Conservation (phyloP, 2,329 filamentous ascomycete genomes). For the Clarireedia monteithiana region DNA sequence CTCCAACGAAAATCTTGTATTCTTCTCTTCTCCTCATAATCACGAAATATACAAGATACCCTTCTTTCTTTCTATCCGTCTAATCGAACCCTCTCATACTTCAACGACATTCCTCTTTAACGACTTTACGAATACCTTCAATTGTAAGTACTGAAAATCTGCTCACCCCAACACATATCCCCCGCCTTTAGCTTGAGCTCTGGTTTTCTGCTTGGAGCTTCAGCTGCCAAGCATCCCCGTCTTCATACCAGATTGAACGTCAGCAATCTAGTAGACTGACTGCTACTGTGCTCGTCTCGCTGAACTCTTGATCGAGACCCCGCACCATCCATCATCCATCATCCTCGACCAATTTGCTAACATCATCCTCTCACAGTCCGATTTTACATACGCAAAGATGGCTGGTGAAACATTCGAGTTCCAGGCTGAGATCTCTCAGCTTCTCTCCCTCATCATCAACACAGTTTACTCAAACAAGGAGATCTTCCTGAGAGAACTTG, state of each 20-base stretch:
- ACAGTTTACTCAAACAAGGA: constrained; percentile 99
- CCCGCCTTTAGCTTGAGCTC: neutral
- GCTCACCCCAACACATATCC: neutral
- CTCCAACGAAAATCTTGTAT: neutral
- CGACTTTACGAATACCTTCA: constrained; percentile 7
- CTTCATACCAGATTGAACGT: too few species aligned
- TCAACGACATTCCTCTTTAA: neutral
- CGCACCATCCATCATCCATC: neutral
- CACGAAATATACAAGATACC: constrained; percentile 7
- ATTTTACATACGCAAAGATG: constrained; percentile 52
- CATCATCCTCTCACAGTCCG: neutral
- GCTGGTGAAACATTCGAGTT: constrained; percentile 95
- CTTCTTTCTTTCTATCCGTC: constrained; percentile 7
- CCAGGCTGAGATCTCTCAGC: constrained; percentile 99
- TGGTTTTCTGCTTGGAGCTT: neutral
- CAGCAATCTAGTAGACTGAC: too few species aligned
- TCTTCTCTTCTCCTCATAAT: constrained; percentile 1
- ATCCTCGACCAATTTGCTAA: neutral
- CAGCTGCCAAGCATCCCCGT: too few species aligned
- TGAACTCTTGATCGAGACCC: neutral
- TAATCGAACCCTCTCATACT: neutral
- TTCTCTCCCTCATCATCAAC: constrained; percentile 99
- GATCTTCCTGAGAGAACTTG: constrained; percentile 97
- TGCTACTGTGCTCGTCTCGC: neutral
- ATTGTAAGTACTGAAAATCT: constrained; percentile 1